Conservation (phyloP, 148 eudicot species). For the Polygonum maritimum region DNA sequence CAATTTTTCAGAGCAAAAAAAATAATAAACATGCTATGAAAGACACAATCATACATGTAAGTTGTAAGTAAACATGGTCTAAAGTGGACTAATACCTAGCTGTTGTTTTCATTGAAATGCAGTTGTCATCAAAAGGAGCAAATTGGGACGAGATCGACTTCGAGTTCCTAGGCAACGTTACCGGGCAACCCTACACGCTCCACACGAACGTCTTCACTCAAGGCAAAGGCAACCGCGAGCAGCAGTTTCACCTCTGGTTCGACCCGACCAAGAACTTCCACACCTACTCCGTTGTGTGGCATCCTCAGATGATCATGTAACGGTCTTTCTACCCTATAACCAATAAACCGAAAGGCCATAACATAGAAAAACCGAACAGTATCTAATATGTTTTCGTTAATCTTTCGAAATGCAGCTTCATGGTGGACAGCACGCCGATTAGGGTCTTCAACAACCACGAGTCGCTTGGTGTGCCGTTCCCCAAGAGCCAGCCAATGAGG, state of each 20-base stretch:
- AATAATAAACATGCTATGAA: not conserved
- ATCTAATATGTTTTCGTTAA: not conserved
- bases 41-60: not conserved
- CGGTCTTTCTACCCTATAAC: not conserved
- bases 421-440: slow-evolving; percentile 54
- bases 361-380: too few species aligned
- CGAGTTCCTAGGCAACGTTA: slow-evolving; percentile 51
- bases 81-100: not conserved
- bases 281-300: slow-evolving; percentile 48
- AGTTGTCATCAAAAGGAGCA: slow-evolving; percentile 51
- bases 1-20: too few species aligned
- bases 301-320: slow-evolving; percentile 36
- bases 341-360: too few species aligned
- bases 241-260: slow-evolving; percentile 60
- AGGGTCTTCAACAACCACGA: slow-evolving; percentile 56
- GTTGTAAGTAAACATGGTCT: not conserved
- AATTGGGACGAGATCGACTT: slow-evolving; percentile 56
- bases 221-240: slow-evolving; percentile 54
- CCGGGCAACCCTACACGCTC: slow-evolving; percentile 50
- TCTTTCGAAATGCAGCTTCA: slow-evolving; percentile 27
- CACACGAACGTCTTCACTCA: slow-evolving; percentile 57
- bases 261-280: slow-evolving; percentile 54
- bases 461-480: slow-evolving; percentile 44
- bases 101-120: slow-evolving; percentile 2
- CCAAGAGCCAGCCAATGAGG: slow-evolving; percentile 55